phyloP scores from a whole-genome alignment of 192 early-diverging fungal species.

The Backusella australiensis region DNA sequence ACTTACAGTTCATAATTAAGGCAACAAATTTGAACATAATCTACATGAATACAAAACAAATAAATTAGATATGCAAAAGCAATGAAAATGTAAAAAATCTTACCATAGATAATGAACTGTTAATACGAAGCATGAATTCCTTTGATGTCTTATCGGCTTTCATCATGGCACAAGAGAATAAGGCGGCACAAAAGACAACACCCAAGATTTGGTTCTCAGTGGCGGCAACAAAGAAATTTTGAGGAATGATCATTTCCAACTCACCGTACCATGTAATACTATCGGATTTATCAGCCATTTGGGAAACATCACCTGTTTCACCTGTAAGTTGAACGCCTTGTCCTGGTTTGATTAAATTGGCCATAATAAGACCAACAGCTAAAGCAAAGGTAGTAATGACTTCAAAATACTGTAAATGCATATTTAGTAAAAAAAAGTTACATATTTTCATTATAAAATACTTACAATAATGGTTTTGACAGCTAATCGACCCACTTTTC shows the following conservation, averaged over 20 bases:
- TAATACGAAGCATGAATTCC: constrained; percentile 51
- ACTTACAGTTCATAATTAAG: constrained; percentile 54
- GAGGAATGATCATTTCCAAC: constrained; percentile 59
- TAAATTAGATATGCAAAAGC: not conserved
- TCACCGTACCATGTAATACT: constrained; percentile 53
- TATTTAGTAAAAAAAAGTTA: not conserved
- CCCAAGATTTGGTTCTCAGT: constrained; percentile 39
- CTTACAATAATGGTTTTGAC: constrained; percentile 59
- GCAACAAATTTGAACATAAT: constrained; percentile 67
- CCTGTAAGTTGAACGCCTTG: constrained; percentile 40
- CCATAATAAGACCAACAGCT: constrained; percentile 62
- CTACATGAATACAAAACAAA: not conserved
- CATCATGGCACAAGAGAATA: constrained; percentile 63
- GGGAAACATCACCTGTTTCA: not conserved
- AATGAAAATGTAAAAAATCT: not conserved
- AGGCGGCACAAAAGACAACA: constrained; percentile 61
- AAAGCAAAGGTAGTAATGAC: constrained; percentile 62
- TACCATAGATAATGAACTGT: constrained; percentile 46
- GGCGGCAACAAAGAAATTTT: constrained; percentile 55
- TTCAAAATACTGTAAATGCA: constrained; percentile 54
- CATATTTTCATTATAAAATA: not conserved
- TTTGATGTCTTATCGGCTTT: constrained; percentile 38
- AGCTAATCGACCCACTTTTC: constrained; percentile 57
- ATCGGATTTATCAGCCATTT: constrained; percentile 17
- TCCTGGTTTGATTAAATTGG: constrained; percentile 64